Conservation (phyloP, 768 basidiomycete species). For the Tylopilus sp. region DNA sequence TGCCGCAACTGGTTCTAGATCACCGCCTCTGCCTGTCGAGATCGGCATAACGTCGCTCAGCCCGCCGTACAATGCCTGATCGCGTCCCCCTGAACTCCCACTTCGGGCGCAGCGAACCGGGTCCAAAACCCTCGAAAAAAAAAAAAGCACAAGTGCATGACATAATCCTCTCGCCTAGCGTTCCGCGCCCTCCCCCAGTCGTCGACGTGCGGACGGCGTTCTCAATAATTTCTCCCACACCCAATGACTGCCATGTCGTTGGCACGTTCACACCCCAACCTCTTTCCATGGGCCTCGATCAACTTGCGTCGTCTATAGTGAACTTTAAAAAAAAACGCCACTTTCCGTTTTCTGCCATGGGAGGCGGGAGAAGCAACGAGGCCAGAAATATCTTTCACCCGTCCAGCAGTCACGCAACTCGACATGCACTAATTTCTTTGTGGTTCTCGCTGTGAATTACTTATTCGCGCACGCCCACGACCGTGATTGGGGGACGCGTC, state of each 20-base stretch:
- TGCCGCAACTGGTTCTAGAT: conserved; percentile 8
- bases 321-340: conserved; percentile 21
- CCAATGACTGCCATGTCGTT: conserved; percentile 15
- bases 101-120: background rate
- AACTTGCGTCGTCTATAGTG: conserved; percentile 14
- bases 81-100: background rate
- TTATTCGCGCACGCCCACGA: conserved; percentile 6
- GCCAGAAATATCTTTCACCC: conserved; percentile 1
- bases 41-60: conserved; percentile 12
- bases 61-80: background rate
- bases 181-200: conserved; percentile 7
- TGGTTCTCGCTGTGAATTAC: conserved; percentile 8
- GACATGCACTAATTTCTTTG: too few species aligned
- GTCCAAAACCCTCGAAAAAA: background rate
- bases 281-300: conserved; percentile 21
- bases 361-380: background rate
- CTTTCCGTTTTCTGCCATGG: conserved; percentile 1
- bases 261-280: conserved; percentile 32
- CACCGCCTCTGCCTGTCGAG: conserved; percentile 4
- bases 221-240: conserved; percentile 27
- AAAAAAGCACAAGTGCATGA: conserved; percentile 10
- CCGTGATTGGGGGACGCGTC: conserved; percentile 1
- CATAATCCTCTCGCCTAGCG: conserved; percentile 23
- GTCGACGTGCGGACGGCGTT: conserved; percentile 28
- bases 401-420: background rate